A percentile compares a stretch with the other conserved stretches of the same genome.
These are phyloP conservation scores for Monosporascus sp. DNA, from an alignment of 2,329 filamentous ascomycete genomes.

Conservation along the genomic window DNA sequence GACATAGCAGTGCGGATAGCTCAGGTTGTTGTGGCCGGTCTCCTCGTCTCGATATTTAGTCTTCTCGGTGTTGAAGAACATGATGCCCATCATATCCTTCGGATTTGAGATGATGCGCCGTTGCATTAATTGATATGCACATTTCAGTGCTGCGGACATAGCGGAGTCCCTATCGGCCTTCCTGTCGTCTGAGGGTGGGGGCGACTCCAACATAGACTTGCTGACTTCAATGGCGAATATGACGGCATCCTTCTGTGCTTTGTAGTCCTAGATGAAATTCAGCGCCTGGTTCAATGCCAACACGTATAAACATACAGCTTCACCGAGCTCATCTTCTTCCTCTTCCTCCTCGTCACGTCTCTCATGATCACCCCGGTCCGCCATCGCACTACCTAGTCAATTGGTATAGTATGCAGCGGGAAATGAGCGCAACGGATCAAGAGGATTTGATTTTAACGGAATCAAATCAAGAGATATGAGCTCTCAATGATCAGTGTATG, in stretches of 20 bases:
- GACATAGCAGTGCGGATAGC: constrained; percentile 89
- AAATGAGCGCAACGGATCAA: not conserved
- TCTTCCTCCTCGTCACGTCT: constrained; percentile 59
- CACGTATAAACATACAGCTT: constrained; percentile 41
- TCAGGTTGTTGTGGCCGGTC: constrained; percentile 49
- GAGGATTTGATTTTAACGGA: not conserved
- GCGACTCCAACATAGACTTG: constrained; percentile 72
- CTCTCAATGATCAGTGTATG: not conserved
- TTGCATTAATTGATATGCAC: constrained; percentile 92
- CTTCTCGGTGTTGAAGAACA: constrained; percentile 85
- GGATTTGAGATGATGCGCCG: constrained; percentile 97
- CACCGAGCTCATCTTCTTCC: constrained; percentile 62
- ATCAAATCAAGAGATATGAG: not conserved
- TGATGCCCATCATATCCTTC: constrained; percentile 92
- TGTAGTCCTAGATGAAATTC: constrained; percentile 62
- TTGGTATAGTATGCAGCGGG: not conserved
- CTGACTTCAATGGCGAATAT: constrained; percentile 93
- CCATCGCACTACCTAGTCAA: constrained; percentile 11
- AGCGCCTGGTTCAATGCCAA: not conserved
- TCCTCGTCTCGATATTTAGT: constrained; percentile 71
- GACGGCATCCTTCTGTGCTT: constrained; percentile 93
- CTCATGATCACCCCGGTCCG: constrained; percentile 36
- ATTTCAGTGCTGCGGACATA: constrained; percentile 80
- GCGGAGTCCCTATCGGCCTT: constrained; percentile 75
- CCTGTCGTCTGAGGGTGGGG: constrained; percentile 60